Percentiles rank a stretch among this genome's conserved stretches.
Conservation (phyloP, 2,329 filamentous ascomycete species). For the Aspergillus intermedius region DNA sequence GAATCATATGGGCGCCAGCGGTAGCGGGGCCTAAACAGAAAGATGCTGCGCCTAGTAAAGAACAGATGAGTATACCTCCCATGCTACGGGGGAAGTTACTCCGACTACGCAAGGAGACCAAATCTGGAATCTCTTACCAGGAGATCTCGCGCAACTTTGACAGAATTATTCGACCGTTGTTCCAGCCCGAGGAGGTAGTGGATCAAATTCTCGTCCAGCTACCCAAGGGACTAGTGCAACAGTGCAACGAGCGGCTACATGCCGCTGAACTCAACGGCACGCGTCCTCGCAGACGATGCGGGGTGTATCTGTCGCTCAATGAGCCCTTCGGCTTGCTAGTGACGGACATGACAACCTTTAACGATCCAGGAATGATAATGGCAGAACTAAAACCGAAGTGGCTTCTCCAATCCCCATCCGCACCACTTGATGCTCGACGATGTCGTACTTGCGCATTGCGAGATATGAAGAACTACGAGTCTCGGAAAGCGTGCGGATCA, state of each 20-base stretch:
- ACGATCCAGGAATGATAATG: slow-evolving; percentile 33
- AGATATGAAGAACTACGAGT: slow-evolving; percentile 41
- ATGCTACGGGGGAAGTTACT: slow-evolving; percentile 45
- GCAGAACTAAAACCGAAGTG: slow-evolving; percentile 82
- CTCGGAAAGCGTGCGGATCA: slow-evolving; percentile 21
- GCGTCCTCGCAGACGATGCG: slow-evolving; percentile 45
- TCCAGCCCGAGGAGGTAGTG: slow-evolving; percentile 50
- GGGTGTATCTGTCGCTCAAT: slow-evolving; percentile 48
- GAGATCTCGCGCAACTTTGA: slow-evolving; percentile 37
- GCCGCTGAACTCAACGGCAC: slow-evolving; percentile 38
- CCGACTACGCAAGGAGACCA: slow-evolving; percentile 54
- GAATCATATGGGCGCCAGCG: slow-evolving; percentile 42
- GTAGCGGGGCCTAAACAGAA: slow-evolving; percentile 23
- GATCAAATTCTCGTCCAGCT: slow-evolving; percentile 50
- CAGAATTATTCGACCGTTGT: slow-evolving; percentile 47
- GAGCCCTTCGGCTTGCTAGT: slow-evolving; percentile 62
- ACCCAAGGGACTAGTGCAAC: slow-evolving; percentile 37
- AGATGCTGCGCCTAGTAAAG: slow-evolving; percentile 11
- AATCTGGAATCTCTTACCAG: slow-evolving; percentile 48
- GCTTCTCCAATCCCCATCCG: slow-evolving; percentile 68
- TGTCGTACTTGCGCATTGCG: slow-evolving; percentile 69
- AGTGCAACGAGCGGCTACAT: slow-evolving; percentile 50
- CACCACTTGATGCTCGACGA: slow-evolving; percentile 55
- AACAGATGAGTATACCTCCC: slow-evolving; percentile 13
- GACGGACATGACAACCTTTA: slow-evolving; percentile 60